Conservation (phyloP, 163 green algal species). For the Prototheca wickerhamii region DNA sequence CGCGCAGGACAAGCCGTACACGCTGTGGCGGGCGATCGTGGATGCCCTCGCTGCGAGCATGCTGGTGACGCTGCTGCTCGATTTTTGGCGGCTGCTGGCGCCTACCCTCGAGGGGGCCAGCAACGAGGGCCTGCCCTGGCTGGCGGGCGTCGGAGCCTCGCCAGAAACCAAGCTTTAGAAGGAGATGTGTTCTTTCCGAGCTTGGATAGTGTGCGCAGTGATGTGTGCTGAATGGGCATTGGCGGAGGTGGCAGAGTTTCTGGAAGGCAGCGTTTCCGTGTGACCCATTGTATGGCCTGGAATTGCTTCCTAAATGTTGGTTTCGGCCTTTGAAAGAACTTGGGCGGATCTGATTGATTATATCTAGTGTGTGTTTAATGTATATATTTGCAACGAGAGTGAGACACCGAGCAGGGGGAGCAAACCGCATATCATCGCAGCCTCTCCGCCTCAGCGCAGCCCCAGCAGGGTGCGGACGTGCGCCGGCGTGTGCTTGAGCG, state of each 20-base stretch:
- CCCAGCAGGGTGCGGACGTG: constrained; percentile 55
- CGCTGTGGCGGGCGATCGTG: constrained; percentile 39
- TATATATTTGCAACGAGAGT: not conserved
- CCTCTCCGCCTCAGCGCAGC: constrained; percentile 11
- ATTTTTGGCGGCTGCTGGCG: constrained; percentile 77
- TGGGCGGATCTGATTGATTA: not conserved
- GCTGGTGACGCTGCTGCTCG: constrained; percentile 89
- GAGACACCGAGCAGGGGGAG: too few species aligned
- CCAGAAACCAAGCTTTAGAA: too few species aligned
- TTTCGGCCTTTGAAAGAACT: not conserved
- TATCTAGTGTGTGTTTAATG: not conserved
- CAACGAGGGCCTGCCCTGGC: constrained; percentile 9
- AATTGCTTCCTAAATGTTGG: too few species aligned
- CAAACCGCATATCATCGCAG: too few species aligned
- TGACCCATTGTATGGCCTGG: too few species aligned
- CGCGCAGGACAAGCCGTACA: constrained; percentile 33
- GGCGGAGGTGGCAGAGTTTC: too few species aligned
- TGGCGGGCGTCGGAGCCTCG: not conserved
- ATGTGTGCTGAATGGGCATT: not conserved
- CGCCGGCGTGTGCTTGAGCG: constrained; percentile 52
- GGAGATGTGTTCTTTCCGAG: too few species aligned
- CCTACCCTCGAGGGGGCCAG: constrained; percentile 11
- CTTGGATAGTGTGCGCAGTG: too few species aligned
- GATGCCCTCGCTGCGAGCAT: constrained; percentile 82
- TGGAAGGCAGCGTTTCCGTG: too few species aligned